A percentile compares a stretch with the other conserved stretches of the same genome.
These are phyloP conservation scores for Paramecium biaurelia DNA, from an alignment of 73 alveolate genomes.

Conservation along the genomic window DNA sequence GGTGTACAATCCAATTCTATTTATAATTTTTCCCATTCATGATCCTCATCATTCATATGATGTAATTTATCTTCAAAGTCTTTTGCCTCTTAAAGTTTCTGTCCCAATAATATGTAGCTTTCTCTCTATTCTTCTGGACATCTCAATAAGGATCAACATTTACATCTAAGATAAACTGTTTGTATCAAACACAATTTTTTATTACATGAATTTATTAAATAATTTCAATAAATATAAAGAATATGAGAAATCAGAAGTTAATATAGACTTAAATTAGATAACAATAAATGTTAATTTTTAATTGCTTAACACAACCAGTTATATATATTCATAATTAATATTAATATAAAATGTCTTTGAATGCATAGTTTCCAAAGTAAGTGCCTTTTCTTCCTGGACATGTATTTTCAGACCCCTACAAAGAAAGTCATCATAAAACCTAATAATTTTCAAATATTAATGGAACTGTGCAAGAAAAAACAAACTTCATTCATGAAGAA, in stretches of 20 bases:
- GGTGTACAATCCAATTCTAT: not conserved
- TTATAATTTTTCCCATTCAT: not conserved
- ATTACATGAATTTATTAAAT: not conserved
- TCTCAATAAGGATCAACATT: not conserved
- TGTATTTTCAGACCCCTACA: constrained; percentile 52
- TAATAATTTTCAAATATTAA: constrained; percentile 10
- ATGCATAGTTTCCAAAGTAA: not conserved
- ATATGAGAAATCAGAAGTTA: not conserved
- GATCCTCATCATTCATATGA: constrained; percentile 25
- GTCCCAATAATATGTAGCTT: not conserved
- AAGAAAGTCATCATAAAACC: constrained; percentile 61
- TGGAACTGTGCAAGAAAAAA: constrained; percentile 53
- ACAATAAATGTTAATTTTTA: not conserved
- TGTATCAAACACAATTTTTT: not conserved
- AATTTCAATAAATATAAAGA: not conserved
- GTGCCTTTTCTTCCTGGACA: constrained; percentile 64
- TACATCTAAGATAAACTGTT: not conserved
- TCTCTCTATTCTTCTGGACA: constrained; percentile 34
- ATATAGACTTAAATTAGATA: not conserved
- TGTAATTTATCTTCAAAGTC: constrained; percentile 7
- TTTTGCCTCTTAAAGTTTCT: not conserved
- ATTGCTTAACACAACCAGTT: not conserved
- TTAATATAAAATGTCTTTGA: not conserved
- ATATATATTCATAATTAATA: not conserved
- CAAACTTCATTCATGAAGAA: constrained; percentile 46